Evolutionary conservation across 2,329 filamentous ascomycete genomes (phyloP), one percentile per base, ranked within the genome.

Genomic region (Epichloe festucae): DNA sequence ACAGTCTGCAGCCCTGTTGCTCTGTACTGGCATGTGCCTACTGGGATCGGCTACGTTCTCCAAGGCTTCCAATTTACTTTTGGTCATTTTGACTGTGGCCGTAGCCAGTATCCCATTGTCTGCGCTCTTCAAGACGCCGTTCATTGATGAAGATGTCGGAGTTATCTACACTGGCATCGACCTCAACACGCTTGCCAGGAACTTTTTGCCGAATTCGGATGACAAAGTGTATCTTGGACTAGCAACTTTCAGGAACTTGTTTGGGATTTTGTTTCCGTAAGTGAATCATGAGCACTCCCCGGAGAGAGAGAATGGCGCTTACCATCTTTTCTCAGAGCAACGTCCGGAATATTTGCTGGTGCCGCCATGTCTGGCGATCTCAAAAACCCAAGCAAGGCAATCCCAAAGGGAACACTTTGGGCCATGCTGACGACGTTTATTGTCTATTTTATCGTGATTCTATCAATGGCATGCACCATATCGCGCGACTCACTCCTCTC

Each of bases 291-390:
- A 48, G 15, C 17, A 10, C 8, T 6, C 6, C 21, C 15, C 23
- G 23, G 23, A 27, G 23, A 27, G 23, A 27, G 35, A 38, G 35
- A 73, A 71, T 4, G n/a, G 27, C 19, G 34, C 55, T 55, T 38
- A 55, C 48, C 17, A 41, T 42, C 12, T 5, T 8, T 10, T 10
- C 8, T 21, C 14, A 70, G 67, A 39, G 74, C 75, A 21, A 78
- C 75, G 1, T 77, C 70, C 3, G 75, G 77, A 23, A 81, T 79
- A 55, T 78, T 79, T 63, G 76, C 81, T 53, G 89, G 89, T 17
- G 89, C 89, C 6, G 91, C 87, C 58, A 94, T 95, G 89, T 94
- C 88, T 7, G 89, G 89, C 17, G 88, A 95, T 63, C 67, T 95
- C 48, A 85, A 79, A 55, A 84, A 89, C 56, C 89, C 89, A 0